These are phyloP conservation scores for Daucus carota DNA, from an alignment of 129 eudicot genomes.

Conservation along the genomic window DNA sequence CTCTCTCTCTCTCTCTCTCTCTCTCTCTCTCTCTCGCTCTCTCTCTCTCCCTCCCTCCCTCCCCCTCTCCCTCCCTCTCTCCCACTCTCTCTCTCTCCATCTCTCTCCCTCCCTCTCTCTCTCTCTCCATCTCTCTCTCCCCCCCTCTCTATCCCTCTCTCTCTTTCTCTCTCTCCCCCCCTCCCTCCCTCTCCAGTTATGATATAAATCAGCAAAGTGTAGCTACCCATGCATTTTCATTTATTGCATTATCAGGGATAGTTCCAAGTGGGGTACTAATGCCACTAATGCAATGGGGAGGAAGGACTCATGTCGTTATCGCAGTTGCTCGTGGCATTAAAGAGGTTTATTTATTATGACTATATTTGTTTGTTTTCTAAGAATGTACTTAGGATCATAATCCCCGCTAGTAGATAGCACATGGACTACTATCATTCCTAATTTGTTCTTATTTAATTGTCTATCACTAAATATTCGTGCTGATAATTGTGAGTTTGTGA, in stretches of 20 bases:
- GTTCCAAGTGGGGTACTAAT: constrained; percentile 83
- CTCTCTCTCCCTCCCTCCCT: neutral
- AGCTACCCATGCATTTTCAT: neutral
- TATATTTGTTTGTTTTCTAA: neutral
- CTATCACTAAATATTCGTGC: neutral
- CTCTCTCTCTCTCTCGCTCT: neutral
- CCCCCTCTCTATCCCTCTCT: neutral
- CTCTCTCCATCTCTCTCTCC: neutral
- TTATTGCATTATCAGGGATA: constrained; percentile 44
- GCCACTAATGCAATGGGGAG: constrained; percentile 98
- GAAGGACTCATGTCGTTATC: constrained; percentile 70
- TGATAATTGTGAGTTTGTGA: neutral
- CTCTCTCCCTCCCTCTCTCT: too few species aligned
- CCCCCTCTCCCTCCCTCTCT: too few species aligned
- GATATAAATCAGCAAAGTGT: neutral
- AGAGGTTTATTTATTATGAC: constrained; percentile 39
- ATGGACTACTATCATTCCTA: too few species aligned
- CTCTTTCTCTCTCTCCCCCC: neutral
- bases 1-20: neutral
- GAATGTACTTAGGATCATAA: too few species aligned
- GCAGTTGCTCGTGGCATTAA: constrained; percentile 55
- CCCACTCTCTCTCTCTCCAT: neutral
- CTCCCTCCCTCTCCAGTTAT: neutral
- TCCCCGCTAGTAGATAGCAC: neutral
- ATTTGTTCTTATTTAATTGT: neutral